phyloP scores from a whole-genome alignment of 495 filamentous ascomycete genomes.

The Rhypophila decipiens region DNA sequence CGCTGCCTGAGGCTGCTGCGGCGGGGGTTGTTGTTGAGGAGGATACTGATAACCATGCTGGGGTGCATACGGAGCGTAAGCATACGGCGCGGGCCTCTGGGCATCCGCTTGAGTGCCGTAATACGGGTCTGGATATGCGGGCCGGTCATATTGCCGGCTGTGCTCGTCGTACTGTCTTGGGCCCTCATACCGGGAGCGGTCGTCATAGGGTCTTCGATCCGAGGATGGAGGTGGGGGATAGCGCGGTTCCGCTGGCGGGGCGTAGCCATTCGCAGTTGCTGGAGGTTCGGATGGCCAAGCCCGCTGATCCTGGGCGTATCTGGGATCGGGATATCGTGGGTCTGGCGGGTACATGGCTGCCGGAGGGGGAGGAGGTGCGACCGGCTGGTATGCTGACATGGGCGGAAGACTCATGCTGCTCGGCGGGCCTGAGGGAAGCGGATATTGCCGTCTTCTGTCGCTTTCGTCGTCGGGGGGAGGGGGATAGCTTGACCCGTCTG shows the following conservation, averaged over 20 bases:
- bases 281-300: slow-evolving; percentile 13
- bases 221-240: slow-evolving; percentile 10
- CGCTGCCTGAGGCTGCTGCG: slow-evolving; percentile 33
- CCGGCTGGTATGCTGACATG: slow-evolving; percentile 15
- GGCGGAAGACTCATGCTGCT: not conserved
- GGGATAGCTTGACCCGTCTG: slow-evolving; percentile 40
- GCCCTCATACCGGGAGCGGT: slow-evolving; percentile 8
- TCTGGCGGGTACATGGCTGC: slow-evolving; percentile 16
- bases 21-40: slow-evolving; percentile 11
- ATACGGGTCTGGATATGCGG: slow-evolving; percentile 15
- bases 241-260: slow-evolving; percentile 12
- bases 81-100: slow-evolving; percentile 6
- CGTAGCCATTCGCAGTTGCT: slow-evolving; percentile 15
- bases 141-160: no score
- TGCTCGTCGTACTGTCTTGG: slow-evolving; percentile 13
- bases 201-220: slow-evolving; percentile 13
- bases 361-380: slow-evolving; percentile 10
- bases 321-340: slow-evolving; percentile 12
- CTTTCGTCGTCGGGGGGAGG: slow-evolving; percentile 43
- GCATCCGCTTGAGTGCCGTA: slow-evolving; percentile 15
- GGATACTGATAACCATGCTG: slow-evolving; percentile 16
- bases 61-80: slow-evolving; percentile 13
- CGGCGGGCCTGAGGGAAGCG: not conserved
- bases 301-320: slow-evolving; percentile 9
- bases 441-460: slow-evolving; percentile 17